phyloP scores from a whole-genome alignment of 176 grass and related monocot species.

The Bromus sterilis region DNA sequence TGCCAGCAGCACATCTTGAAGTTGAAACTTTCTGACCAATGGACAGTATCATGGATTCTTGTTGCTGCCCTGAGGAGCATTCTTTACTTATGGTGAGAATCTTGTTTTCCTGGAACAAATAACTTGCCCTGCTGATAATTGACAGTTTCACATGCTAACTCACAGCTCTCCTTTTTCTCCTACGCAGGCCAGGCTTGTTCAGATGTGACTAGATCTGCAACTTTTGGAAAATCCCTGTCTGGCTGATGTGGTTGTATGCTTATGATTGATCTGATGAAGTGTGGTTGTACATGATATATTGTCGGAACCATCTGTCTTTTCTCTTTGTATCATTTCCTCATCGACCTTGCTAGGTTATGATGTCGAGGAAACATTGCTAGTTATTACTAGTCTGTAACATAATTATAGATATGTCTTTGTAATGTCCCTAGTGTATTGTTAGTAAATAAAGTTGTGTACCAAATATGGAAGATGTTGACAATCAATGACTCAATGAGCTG shows the following conservation, averaged over 20 bases:
- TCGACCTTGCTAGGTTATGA: not conserved
- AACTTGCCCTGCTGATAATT: not conserved
- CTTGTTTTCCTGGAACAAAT: not conserved
- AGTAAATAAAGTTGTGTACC: not conserved
- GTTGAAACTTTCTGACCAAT: not conserved
- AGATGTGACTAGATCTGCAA: not conserved
- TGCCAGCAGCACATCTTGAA: slow-evolving; percentile 40
- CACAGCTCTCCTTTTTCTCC: not conserved
- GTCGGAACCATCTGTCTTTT: not conserved
- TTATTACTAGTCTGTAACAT: not conserved
- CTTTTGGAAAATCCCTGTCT: slow-evolving; percentile 14
- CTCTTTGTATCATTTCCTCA: not conserved
- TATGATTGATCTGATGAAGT: not conserved
- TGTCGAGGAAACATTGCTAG: not conserved
- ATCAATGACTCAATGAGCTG: not conserved
- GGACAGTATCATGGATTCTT: not conserved
- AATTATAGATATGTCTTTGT: not conserved
- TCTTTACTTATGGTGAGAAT: slow-evolving; percentile 6
- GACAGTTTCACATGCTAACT: not conserved
- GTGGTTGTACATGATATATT: slow-evolving; percentile 28
- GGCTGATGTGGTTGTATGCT: not conserved
- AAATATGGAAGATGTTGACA: not conserved
- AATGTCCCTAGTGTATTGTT: not conserved
- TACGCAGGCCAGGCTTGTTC: not conserved
- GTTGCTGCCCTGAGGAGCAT: not conserved